These are phyloP conservation scores for Ligustrum vulgare DNA, from an alignment of 257 asterid species.

Conservation along the genomic window DNA sequence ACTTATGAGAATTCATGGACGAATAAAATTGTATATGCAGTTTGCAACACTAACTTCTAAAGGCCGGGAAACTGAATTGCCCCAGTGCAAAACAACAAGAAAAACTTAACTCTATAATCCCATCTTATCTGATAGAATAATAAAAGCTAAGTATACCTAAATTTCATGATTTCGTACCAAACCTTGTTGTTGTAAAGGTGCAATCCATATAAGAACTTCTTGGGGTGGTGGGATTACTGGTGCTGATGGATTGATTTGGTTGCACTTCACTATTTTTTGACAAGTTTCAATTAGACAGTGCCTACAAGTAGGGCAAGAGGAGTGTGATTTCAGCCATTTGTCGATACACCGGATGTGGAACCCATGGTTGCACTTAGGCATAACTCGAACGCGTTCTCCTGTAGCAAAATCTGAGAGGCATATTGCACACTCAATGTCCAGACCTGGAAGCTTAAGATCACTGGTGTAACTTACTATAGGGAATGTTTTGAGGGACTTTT, in stretches of 20 bases:
- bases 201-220: constrained; percentile 34
- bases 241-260: constrained; percentile 6
- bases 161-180: constrained; percentile 32
- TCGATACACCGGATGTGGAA: constrained; percentile 56
- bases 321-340: constrained; percentile 49
- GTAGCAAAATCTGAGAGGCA: constrained; percentile 41
- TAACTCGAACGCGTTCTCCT: constrained; percentile 44
- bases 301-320: constrained; percentile 60
- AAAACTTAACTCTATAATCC: background rate
- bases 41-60: too few relatives aligned
- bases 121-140: constrained; percentile 24
- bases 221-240: background rate
- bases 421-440: constrained; percentile 48
- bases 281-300: constrained; percentile 53
- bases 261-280: constrained; percentile 35
- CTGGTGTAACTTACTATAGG: constrained; percentile 34
- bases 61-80: too few relatives aligned
- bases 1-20: too few relatives aligned
- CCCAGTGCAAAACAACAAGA: too few relatives aligned
- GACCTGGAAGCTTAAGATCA: constrained; percentile 36
- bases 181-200: constrained; percentile 50
- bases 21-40: too few relatives aligned
- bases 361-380: constrained; percentile 54
- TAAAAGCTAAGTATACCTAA: constrained; percentile 11
- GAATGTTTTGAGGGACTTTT: constrained; percentile 51